phyloP scores from a whole-genome alignment of 495 filamentous ascomycete species.

The Penicillium longicatenatum region DNA sequence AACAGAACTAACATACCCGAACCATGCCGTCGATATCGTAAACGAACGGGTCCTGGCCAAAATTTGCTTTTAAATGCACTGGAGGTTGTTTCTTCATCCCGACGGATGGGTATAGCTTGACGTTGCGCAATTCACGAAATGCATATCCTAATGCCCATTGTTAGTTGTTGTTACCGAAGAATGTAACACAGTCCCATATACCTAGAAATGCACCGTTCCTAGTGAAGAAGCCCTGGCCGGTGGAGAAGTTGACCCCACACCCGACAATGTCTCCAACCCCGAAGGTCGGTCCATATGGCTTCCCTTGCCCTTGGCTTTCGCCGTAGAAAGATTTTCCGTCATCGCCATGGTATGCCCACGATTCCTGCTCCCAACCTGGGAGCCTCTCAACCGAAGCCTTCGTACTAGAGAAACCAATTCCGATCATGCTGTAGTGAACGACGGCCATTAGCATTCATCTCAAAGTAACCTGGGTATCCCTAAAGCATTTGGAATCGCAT shows the following conservation, averaged over 20 bases:
- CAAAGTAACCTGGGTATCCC: background rate
- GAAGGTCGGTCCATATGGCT: conserved; percentile 75
- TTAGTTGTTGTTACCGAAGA: background rate
- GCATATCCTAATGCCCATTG: conserved; percentile 60
- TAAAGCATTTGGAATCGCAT: conserved; percentile 35
- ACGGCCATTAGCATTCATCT: conserved; percentile 1
- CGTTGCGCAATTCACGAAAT: conserved; percentile 73
- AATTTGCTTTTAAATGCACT: conserved; percentile 85
- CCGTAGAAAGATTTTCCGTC: conserved; percentile 86
- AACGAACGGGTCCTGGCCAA: conserved; percentile 85
- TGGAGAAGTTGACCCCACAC: conserved; percentile 92
- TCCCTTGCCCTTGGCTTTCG: conserved; percentile 64
- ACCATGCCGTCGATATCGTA: conserved; percentile 93
- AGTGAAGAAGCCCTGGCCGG: conserved; percentile 87
- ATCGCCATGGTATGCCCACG: conserved; percentile 97
- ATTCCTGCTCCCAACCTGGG: conserved; percentile 94
- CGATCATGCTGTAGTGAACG: conserved; percentile 65
- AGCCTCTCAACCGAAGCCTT: conserved; percentile 77
- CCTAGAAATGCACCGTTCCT: conserved; percentile 84
- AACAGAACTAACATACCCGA: conserved; percentile 50
- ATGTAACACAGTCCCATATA: conserved; percentile 37
- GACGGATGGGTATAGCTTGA: conserved; percentile 78
- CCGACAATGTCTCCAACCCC: conserved; percentile 79
- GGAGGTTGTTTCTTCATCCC: conserved; percentile 86
- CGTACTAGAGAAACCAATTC: conserved; percentile 80